Percentiles rank a stretch among this genome's conserved stretches.
These are phyloP conservation scores for Brassica hybrid DNA, from an alignment of 441 rosid species.

Conservation along the genomic window DNA sequence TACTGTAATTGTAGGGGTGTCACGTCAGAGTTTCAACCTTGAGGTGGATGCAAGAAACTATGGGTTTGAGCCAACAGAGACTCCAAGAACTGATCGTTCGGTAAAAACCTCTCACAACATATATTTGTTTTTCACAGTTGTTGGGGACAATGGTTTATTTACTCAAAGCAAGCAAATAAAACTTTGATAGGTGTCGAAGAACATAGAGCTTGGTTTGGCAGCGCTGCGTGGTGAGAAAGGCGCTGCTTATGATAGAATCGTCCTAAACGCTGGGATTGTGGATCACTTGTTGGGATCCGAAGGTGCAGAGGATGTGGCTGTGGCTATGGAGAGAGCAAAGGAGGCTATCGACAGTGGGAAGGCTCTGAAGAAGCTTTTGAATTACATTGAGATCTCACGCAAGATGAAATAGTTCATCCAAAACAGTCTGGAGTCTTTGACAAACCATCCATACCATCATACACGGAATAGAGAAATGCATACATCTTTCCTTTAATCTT, in stretches of 20 bases:
- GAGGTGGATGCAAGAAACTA: constrained; percentile 86
- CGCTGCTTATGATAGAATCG: constrained; percentile 85
- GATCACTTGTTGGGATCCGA: constrained; percentile 91
- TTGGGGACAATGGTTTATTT: neutral
- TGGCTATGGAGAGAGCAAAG: constrained; percentile 84
- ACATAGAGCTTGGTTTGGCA: constrained; percentile 86
- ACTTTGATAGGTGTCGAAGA: constrained; percentile 67
- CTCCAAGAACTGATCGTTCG: constrained; percentile 96
- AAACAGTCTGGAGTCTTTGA: neutral
- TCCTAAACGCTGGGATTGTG: constrained; percentile 86
- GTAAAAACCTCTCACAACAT: constrained; percentile 47
- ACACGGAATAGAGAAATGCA: constrained; percentile 1
- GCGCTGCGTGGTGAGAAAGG: constrained; percentile 84
- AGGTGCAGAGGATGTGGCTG: constrained; percentile 58
- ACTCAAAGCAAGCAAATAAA: neutral
- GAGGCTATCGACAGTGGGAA: constrained; percentile 94
- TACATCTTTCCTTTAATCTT: neutral
- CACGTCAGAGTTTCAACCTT: constrained; percentile 75
- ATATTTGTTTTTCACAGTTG: neutral
- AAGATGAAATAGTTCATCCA: neutral
- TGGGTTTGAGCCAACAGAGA: constrained; percentile 87
- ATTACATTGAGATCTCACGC: constrained; percentile 53
- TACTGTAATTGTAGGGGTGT: constrained; percentile 61
- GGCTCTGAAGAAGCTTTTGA: constrained; percentile 73
- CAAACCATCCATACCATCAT: neutral